phyloP scores from a whole-genome alignment of 441 rosid species.

The Sinapis alba region DNA sequence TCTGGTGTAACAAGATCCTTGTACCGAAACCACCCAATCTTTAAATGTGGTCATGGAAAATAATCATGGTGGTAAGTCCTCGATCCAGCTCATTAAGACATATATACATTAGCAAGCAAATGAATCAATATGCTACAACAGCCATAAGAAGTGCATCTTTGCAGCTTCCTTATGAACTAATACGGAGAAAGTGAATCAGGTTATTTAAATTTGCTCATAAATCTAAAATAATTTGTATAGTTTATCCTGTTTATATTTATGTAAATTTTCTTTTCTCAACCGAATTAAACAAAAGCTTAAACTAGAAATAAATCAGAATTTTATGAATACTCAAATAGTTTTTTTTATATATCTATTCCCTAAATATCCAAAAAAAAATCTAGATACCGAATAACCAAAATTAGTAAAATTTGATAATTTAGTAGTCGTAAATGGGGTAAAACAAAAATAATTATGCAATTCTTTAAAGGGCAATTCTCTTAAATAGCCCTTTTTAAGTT shows the following conservation, averaged over 20 bases:
- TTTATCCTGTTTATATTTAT: not conserved
- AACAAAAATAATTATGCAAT: not conserved
- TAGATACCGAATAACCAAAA: not conserved
- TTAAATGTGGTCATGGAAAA: not conserved
- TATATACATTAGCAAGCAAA: conserved; percentile 67
- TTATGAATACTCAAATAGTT: not conserved
- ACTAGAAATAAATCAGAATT: not conserved
- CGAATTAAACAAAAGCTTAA: not conserved
- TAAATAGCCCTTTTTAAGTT: too few relatives aligned
- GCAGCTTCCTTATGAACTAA: conserved; percentile 61
- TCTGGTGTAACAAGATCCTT: conserved; percentile 16
- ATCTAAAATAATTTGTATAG: too few relatives aligned
- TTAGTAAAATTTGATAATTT: not conserved
- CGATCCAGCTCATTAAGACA: conserved; percentile 85
- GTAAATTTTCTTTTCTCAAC: not conserved
- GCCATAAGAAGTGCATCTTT: conserved; percentile 81
- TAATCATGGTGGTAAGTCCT: conserved; percentile 24
- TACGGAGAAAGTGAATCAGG: too few relatives aligned
- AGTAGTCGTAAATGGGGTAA: not conserved
- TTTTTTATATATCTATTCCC: conserved; percentile 50
- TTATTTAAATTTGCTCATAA: too few relatives aligned
- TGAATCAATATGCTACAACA: conserved; percentile 87
- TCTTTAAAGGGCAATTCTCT: too few relatives aligned
- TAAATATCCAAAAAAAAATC: conserved; percentile 4
- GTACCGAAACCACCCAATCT: not conserved